Percentiles rank a stretch among this genome's conserved stretches.
These are phyloP conservation scores for Myotisia sp. DNA, from an alignment of 2,329 filamentous ascomycete species.

Conservation along the genomic window DNA sequence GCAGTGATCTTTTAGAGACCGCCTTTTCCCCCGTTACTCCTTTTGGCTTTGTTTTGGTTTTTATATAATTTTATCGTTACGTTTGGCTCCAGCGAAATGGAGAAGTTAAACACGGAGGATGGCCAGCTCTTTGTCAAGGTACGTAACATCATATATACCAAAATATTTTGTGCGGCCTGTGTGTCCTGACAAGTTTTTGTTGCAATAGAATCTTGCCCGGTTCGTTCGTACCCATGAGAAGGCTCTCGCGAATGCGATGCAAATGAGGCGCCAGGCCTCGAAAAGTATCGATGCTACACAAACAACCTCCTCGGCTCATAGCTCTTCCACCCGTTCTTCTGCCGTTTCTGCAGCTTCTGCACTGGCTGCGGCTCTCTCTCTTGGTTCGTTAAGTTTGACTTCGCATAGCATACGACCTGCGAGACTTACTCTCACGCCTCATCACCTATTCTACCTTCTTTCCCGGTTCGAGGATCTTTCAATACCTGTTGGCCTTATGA, in stretches of 20 bases:
- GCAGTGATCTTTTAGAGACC: too few species aligned
- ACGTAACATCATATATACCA: too few species aligned
- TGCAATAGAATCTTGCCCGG: conserved; percentile 67
- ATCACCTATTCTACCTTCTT: conserved; percentile 92
- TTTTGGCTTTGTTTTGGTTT: background rate
- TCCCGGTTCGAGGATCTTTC: conserved; percentile 88
- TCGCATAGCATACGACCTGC: conserved; percentile 77
- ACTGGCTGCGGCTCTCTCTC: conserved; percentile 71
- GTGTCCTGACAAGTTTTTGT: too few species aligned
- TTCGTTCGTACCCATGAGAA: conserved; percentile 97
- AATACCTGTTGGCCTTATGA: conserved; percentile 89
- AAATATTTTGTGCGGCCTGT: too few species aligned
- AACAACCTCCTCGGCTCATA: conserved; percentile 44
- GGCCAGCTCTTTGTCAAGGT: conserved; percentile 38
- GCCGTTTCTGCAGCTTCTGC: conserved; percentile 53
- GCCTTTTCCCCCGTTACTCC: background rate
- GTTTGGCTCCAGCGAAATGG: conserved; percentile 28
- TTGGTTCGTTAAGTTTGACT: conserved; percentile 70
- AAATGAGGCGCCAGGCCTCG: conserved; percentile 56
- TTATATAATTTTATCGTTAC: too few species aligned
- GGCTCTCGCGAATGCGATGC: conserved; percentile 86
- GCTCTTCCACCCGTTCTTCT: conserved; percentile 50
- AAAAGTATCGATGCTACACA: conserved; percentile 53
- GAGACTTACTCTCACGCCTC: conserved; percentile 82
- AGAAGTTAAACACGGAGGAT: conserved; percentile 37